phyloP scores from a whole-genome alignment of 108 stramenopile genomes.

The Cyclotella cryptica region DNA sequence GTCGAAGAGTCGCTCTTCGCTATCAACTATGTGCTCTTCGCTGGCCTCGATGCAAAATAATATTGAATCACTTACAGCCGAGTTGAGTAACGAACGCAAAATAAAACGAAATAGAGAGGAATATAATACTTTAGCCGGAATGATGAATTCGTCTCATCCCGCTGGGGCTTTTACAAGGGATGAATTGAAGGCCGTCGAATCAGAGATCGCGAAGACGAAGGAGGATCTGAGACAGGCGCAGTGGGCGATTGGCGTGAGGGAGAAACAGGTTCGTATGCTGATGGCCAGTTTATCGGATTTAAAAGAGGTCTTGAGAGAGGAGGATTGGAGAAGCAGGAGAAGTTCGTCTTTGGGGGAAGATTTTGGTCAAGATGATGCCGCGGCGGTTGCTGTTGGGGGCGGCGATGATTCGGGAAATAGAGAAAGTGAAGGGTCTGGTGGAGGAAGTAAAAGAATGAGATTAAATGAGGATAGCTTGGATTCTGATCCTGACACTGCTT shows the following conservation, averaged over 20 bases:
- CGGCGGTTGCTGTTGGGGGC: neutral
- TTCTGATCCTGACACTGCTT: neutral
- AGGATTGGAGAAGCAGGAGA: slow-evolving; percentile 26
- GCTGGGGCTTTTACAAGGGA: slow-evolving; percentile 20
- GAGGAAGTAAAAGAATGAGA: neutral
- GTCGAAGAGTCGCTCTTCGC: slow-evolving; percentile 17
- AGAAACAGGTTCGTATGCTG: slow-evolving; percentile 31
- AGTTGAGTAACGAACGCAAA: slow-evolving; percentile 13
- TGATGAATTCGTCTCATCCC: slow-evolving; percentile 27
- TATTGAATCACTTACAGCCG: slow-evolving; percentile 25
- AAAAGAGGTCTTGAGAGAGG: slow-evolving; percentile 36
- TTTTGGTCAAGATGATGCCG: too few relatives aligned
- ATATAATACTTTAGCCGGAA: slow-evolving; percentile 46
- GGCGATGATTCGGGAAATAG: neutral
- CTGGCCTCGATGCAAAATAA: slow-evolving; percentile 18
- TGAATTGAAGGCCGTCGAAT: slow-evolving; percentile 30
- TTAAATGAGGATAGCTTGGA: neutral
- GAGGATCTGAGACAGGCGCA: slow-evolving; percentile 28
- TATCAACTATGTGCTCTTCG: slow-evolving; percentile 10
- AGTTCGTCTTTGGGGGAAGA: neutral
- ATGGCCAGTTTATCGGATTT: slow-evolving; percentile 53
- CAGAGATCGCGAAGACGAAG: slow-evolving; percentile 27
- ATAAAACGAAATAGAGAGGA: slow-evolving; percentile 25
- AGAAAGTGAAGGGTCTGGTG: neutral
- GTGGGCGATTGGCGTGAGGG: slow-evolving; percentile 35